Evolutionary conservation across 164 flowering plant genomes (phyloP).

Genomic region (Dillenia suffruticosa): DNA sequence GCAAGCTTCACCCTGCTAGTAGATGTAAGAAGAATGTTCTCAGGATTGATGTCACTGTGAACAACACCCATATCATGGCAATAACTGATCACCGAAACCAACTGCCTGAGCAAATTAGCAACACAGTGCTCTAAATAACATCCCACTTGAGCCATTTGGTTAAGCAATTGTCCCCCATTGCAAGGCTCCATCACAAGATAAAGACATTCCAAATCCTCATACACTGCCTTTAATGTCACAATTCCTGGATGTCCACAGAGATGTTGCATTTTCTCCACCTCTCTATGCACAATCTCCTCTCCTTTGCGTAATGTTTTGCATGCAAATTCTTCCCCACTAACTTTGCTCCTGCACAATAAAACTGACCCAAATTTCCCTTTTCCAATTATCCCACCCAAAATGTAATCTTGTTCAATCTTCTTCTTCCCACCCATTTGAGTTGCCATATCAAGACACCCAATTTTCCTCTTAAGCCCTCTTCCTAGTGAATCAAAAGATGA

Average conservation of each 20-base stretch:
- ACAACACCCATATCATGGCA: constrained; percentile 99
- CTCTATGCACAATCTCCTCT: too few species aligned
- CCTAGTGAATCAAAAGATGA: background rate
- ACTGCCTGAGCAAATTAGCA: constrained; percentile 27
- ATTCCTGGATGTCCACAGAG: too few species aligned
- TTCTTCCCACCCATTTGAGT: constrained; percentile 20
- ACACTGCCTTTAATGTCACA: too few species aligned
- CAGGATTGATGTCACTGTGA: constrained; percentile 94
- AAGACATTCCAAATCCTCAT: too few species aligned
- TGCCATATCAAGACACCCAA: background rate
- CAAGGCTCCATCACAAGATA: too few species aligned
- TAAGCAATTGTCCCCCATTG: too few species aligned
- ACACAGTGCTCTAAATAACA: too few species aligned
- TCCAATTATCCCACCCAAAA: constrained; percentile 50
- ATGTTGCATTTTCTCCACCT: too few species aligned
- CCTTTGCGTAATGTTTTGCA: constrained; percentile 23
- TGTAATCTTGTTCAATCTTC: constrained; percentile 75
- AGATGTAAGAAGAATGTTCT: constrained; percentile 76
- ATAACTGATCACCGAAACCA: constrained; percentile 72
- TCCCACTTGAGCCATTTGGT: too few species aligned
- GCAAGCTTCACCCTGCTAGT: constrained; percentile 87
- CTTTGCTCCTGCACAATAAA: constrained; percentile 49
- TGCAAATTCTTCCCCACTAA: constrained; percentile 64
- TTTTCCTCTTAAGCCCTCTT: constrained; percentile 3
- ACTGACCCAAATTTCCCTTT: constrained; percentile 91